These are phyloP conservation scores for Micractinium conductrix DNA, from an alignment of 139 green algal species.

Conservation along the genomic window DNA sequence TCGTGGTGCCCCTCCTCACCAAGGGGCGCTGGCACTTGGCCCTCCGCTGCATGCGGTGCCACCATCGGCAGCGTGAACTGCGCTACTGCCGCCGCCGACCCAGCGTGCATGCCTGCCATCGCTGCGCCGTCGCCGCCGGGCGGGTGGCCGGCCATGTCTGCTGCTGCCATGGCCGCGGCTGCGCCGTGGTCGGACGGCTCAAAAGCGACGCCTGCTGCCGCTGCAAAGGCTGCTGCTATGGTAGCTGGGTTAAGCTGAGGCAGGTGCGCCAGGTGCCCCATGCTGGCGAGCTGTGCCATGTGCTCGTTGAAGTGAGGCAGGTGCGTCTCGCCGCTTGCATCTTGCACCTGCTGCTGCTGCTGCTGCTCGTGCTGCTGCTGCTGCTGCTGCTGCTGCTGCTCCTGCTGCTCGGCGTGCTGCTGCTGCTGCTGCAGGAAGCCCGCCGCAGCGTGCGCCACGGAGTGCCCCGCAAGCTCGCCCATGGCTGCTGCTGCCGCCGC, in stretches of 20 bases:
- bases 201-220: no score
- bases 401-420: background rate
- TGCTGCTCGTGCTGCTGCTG: background rate
- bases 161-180: background rate
- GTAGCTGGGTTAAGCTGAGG: background rate
- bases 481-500: background rate
- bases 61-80: slow-evolving; percentile 21
- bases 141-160: background rate
- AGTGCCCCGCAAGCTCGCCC: background rate
- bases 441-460: background rate
- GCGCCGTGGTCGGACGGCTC: background rate
- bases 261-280: background rate
- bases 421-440: background rate
- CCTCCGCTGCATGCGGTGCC: no score
- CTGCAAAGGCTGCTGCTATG: no score
- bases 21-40: no score
- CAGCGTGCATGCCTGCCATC: background rate
- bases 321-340: background rate
- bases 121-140: background rate
- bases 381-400: background rate
- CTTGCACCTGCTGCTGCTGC: background rate
- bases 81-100: background rate
- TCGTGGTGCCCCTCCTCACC: no score
- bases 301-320: background rate
- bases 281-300: background rate